Evolutionary conservation across 192 early-diverging fungal genomes (phyloP).

Genomic region (Dispira parvispora): DNA sequence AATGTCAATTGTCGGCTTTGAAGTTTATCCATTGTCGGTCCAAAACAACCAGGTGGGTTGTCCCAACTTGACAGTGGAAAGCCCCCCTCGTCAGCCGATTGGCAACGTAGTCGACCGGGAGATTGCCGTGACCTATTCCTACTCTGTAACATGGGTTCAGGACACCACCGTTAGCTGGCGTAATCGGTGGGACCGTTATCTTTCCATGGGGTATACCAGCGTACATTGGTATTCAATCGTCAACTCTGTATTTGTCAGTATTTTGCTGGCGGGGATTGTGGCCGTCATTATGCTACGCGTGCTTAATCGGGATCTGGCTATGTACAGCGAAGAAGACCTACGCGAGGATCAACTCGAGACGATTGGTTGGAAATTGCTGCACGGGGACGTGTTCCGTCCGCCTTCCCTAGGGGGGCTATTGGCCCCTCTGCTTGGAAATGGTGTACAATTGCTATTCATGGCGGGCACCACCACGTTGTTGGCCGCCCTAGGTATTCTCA

Average conservation of each 20-base stretch:
- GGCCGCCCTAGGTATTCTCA: slow-evolving; percentile 38
- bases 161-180: slow-evolving; percentile 28
- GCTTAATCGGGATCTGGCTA: slow-evolving; percentile 37
- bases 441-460: slow-evolving; percentile 49
- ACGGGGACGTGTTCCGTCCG: slow-evolving; percentile 60
- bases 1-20: slow-evolving; percentile 47
- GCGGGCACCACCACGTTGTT: slow-evolving; percentile 30
- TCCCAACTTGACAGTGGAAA: slow-evolving; percentile 13
- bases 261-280: slow-evolving; percentile 48
- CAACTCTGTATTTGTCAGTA: slow-evolving; percentile 45
- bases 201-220: slow-evolving; percentile 27
- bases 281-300: slow-evolving; percentile 51
- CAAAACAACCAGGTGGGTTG: slow-evolving; percentile 15
- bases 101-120: slow-evolving; percentile 15
- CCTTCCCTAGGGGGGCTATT: slow-evolving; percentile 43
- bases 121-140: slow-evolving; percentile 36
- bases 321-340: slow-evolving; percentile 26
- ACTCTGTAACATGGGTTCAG: slow-evolving; percentile 56
- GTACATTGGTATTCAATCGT: slow-evolving; percentile 53
- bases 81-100: slow-evolving; percentile 13
- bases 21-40: slow-evolving; percentile 46
- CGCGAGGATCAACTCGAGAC: slow-evolving; percentile 51
- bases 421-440: slow-evolving; percentile 54
- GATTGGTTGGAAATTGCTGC: slow-evolving; percentile 58
- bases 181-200: slow-evolving; percentile 49